Percentiles rank a stretch among this genome's conserved stretches.
Conservation (phyloP, 495 filamentous ascomycete genomes). For the Rostrohypoxylon terebratum region DNA sequence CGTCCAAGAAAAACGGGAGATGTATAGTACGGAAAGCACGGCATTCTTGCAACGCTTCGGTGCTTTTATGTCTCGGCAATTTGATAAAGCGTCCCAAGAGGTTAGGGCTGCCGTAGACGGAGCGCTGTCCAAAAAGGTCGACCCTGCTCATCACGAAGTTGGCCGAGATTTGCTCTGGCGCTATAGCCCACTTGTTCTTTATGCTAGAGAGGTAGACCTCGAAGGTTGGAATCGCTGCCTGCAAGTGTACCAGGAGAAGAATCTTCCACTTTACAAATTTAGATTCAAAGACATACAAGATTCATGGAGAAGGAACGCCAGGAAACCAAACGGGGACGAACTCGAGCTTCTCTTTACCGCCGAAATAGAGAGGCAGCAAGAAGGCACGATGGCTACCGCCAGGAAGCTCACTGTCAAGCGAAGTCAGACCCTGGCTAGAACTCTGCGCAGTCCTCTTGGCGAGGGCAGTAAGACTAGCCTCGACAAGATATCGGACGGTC, state of each 20-base stretch:
- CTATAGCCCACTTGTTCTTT: conserved; percentile 86
- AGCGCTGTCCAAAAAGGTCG: conserved; percentile 64
- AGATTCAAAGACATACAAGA: conserved; percentile 83
- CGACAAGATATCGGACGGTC: conserved; percentile 74
- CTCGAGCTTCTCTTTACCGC: conserved; percentile 87
- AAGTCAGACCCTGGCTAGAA: conserved; percentile 81
- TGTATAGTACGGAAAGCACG: conserved; percentile 77
- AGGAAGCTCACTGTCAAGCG: conserved; percentile 93
- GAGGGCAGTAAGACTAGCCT: conserved; percentile 67
- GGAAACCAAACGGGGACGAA: conserved; percentile 86
- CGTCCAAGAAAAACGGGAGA: conserved; percentile 90
- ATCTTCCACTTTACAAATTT: conserved; percentile 79
- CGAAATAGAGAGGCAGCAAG: conserved; percentile 83
- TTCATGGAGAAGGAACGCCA: conserved; percentile 84
- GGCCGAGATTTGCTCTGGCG: conserved; percentile 75
- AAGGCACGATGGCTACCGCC: conserved; percentile 78
- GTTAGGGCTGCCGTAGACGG: conserved; percentile 68
- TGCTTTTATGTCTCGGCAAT: conserved; percentile 82
- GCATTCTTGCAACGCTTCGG: conserved; percentile 81
- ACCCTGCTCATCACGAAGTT: conserved; percentile 64
- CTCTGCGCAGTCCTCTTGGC: conserved; percentile 73
- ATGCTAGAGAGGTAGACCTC: conserved; percentile 82
- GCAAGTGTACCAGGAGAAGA: conserved; percentile 80
- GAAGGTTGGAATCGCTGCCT: conserved; percentile 83
- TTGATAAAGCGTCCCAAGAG: conserved; percentile 77